These are phyloP conservation scores for Pythium apleroticum DNA, from an alignment of 352 stramenopile species.

Conservation along the genomic window DNA sequence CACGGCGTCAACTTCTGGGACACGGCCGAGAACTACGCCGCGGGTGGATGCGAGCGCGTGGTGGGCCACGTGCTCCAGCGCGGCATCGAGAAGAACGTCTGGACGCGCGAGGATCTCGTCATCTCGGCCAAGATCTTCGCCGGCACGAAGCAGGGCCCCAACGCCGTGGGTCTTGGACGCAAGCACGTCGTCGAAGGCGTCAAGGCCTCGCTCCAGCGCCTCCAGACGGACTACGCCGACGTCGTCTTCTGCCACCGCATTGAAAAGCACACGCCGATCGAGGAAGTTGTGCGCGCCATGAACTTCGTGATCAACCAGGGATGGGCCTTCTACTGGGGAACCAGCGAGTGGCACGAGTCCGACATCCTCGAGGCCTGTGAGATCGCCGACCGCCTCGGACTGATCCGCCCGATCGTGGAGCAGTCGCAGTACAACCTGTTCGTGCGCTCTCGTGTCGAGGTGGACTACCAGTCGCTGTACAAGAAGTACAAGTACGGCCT, in stretches of 20 bases:
- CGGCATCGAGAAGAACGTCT: constrained; percentile 31
- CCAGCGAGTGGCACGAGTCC: constrained; percentile 44
- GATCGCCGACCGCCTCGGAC: constrained; percentile 32
- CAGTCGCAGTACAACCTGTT: constrained; percentile 63
- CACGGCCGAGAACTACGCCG: constrained; percentile 40
- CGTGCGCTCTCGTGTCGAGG: constrained; percentile 42
- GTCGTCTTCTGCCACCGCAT: constrained; percentile 42
- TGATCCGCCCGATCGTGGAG: constrained; percentile 40
- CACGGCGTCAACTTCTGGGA: constrained; percentile 65
- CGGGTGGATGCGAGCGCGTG: constrained; percentile 35
- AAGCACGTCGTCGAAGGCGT: constrained; percentile 56
- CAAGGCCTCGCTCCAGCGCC: constrained; percentile 45
- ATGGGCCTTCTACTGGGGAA: constrained; percentile 57
- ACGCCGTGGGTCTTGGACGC: constrained; percentile 33
- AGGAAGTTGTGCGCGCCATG: constrained; percentile 54
- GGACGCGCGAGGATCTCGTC: constrained; percentile 48
- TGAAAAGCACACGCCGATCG: constrained; percentile 36
- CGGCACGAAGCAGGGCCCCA: constrained; percentile 27
- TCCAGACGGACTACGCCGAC: constrained; percentile 48
- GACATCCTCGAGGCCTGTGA: constrained; percentile 52
- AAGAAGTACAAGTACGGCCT: constrained; percentile 40
- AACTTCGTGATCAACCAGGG: constrained; percentile 43
- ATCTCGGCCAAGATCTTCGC: constrained; percentile 69
- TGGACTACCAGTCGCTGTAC: constrained; percentile 45
- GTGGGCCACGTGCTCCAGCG: constrained; percentile 33